These are phyloP conservation scores for Diaporthe helianthi DNA, from an alignment of 2,329 filamentous ascomycete species.

Conservation along the genomic window DNA sequence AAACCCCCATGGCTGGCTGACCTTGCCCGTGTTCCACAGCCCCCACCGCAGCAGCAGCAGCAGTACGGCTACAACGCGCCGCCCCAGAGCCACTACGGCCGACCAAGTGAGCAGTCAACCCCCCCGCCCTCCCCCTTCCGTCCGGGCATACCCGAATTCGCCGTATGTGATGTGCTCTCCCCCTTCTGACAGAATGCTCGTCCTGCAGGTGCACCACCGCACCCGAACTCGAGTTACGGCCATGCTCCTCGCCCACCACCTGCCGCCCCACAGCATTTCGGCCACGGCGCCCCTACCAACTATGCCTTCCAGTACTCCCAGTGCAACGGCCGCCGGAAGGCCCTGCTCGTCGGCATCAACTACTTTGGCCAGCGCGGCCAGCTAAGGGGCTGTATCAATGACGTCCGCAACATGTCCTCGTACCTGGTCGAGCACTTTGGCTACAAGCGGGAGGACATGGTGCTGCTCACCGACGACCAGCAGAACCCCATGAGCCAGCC, in stretches of 20 bases:
- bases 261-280: conserved; percentile 72
- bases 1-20: not conserved
- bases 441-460: conserved; percentile 96
- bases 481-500: conserved; percentile 97
- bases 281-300: conserved; percentile 77
- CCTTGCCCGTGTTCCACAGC: conserved; percentile 38
- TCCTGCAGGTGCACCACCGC: conserved; percentile 35
- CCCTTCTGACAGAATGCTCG: conserved; percentile 20
- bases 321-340: conserved; percentile 88
- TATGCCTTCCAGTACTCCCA: conserved; percentile 92
- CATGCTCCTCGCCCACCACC: conserved; percentile 73
- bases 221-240: conserved; percentile 54
- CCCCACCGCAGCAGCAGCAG: conserved; percentile 50
- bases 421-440: conserved; percentile 90
- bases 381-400: conserved; percentile 93
- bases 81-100: conserved; percentile 52
- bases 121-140: no score
- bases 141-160: not conserved
- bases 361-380: conserved; percentile 94
- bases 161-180: not conserved
- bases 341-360: conserved; percentile 92
- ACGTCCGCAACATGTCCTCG: conserved; percentile 94
- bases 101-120: conserved; percentile 52
- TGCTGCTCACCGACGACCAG: conserved; percentile 93
- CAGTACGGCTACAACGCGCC: conserved; percentile 53